Conservation (phyloP, 2,329 filamentous ascomycete species). For the Aureobasidium zeae region DNA sequence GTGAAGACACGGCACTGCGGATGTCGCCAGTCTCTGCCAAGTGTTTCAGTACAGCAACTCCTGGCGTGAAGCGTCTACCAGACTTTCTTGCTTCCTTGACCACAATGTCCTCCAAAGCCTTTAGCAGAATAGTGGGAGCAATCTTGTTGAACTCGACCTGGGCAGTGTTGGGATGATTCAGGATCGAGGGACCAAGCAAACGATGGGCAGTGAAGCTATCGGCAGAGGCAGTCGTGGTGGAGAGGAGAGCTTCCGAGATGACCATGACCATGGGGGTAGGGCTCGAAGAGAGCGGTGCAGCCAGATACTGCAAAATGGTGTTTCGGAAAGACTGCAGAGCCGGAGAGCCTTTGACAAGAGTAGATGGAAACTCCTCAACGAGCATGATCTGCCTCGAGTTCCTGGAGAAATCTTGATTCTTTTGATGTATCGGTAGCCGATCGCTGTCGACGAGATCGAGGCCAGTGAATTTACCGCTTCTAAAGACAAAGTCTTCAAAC, state of each 20-base stretch:
- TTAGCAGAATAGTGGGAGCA: constrained; percentile 73
- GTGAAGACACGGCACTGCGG: constrained; percentile 78
- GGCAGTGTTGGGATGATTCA: constrained; percentile 67
- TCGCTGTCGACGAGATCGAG: constrained; percentile 42
- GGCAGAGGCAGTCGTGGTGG: constrained; percentile 71
- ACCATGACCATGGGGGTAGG: constrained; percentile 59
- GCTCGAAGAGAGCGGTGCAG: constrained; percentile 32
- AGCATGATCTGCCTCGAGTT: constrained; percentile 37
- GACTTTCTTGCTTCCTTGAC: constrained; percentile 77
- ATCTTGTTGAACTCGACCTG: constrained; percentile 90
- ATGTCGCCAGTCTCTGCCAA: constrained; percentile 86
- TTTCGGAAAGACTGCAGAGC: constrained; percentile 52
- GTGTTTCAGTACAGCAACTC: constrained; percentile 65
- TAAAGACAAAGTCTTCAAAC: constrained; percentile 85
- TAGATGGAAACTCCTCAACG: constrained; percentile 44
- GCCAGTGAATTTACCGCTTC: constrained; percentile 70
- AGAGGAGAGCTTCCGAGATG: constrained; percentile 81
- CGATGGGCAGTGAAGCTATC: constrained; percentile 92
- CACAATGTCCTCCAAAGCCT: constrained; percentile 72
- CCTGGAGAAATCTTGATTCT: no score
- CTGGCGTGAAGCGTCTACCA: constrained; percentile 64
- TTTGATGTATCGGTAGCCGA: no score
- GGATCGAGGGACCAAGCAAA: constrained; percentile 75
- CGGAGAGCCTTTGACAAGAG: constrained; percentile 37
- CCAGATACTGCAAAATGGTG: constrained; percentile 65